A percentile compares a stretch with the other conserved stretches of the same genome.
phyloP scores from a whole-genome alignment of 768 basidiomycete genomes.

The Phylloporus rhodoxanthus region DNA sequence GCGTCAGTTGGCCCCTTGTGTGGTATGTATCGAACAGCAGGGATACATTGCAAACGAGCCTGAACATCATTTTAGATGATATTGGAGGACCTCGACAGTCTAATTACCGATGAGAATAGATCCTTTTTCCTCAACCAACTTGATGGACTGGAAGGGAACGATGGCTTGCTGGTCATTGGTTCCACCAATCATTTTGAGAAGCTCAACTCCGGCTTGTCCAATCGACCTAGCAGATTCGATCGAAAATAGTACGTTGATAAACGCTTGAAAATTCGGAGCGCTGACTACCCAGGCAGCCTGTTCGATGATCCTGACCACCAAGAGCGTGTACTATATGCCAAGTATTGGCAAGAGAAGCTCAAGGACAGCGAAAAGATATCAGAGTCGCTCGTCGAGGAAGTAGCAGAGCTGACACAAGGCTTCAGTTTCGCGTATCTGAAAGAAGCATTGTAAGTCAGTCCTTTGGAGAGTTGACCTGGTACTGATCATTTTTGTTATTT shows the following conservation, averaged over 20 bases:
- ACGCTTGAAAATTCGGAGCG: background rate
- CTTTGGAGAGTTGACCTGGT: background rate
- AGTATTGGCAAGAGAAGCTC: slow-evolving; percentile 81
- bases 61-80: slow-evolving; percentile 24
- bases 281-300: slow-evolving; percentile 35
- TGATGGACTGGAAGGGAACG: slow-evolving; percentile 74
- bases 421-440: slow-evolving; percentile 90
- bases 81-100: slow-evolving; percentile 67
- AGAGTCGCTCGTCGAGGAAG: slow-evolving; percentile 52
- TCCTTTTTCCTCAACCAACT: slow-evolving; percentile 87
- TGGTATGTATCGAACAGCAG: slow-evolving; percentile 44
- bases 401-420: slow-evolving; percentile 53
- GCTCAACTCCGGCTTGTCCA: slow-evolving; percentile 71
- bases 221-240: slow-evolving; percentile 79
- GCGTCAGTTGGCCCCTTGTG: slow-evolving; percentile 62
- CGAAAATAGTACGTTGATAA: slow-evolving; percentile 64
- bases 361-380: slow-evolving; percentile 51
- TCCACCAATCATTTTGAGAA: slow-evolving; percentile 82
- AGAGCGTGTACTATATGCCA: slow-evolving; percentile 61
- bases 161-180: slow-evolving; percentile 72
- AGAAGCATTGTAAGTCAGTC: slow-evolving; percentile 69
- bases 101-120: slow-evolving; percentile 72
- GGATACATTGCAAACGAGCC: slow-evolving; percentile 10
- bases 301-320: slow-evolving; percentile 66
- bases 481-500: background rate